Conservation (phyloP, 257 asterid species). For the Thymus mandschuricus region DNA sequence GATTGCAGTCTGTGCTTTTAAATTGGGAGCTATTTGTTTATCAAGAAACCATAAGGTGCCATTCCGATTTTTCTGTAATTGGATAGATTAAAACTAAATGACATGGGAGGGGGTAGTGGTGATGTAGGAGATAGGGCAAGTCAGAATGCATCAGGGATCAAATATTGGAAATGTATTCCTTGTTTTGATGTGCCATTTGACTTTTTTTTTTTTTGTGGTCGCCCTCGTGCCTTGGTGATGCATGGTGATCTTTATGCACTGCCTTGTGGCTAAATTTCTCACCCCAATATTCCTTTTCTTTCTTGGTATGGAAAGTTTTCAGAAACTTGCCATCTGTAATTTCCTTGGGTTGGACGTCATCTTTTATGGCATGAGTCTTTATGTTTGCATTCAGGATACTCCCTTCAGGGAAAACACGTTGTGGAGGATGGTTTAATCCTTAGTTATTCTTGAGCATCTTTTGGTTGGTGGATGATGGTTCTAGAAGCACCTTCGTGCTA, state of each 20-base stretch:
- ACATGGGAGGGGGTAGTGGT: constrained; percentile 3
- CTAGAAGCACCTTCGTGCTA: constrained; percentile 8
- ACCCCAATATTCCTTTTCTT: not conserved
- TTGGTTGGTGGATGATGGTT: constrained; percentile 23
- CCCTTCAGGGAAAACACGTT: constrained; percentile 3
- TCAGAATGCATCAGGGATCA: not conserved
- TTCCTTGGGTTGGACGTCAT: constrained; percentile 18
- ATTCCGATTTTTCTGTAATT: constrained; percentile 8
- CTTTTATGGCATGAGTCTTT: constrained; percentile 10
- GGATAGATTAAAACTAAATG: constrained; percentile 19
- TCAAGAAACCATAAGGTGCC: constrained; percentile 7
- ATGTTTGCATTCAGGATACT: constrained; percentile 18
- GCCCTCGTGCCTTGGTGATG: constrained; percentile 11
- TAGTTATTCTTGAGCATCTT: not conserved
- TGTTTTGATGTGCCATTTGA: constrained; percentile 20
- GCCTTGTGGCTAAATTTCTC: constrained; percentile 14
- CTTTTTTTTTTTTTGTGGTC: not conserved
- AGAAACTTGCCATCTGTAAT: constrained; percentile 17
- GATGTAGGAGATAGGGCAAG: not conserved
- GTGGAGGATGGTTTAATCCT: constrained; percentile 25
- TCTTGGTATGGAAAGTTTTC: constrained; percentile 1
- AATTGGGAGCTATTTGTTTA: constrained; percentile 8
- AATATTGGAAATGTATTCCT: constrained; percentile 3
- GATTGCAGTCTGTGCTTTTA: constrained; percentile 17
- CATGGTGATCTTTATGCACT: constrained; percentile 5